Conservation (phyloP, 306 rosid genomes). For the Quercus variabilis region DNA sequence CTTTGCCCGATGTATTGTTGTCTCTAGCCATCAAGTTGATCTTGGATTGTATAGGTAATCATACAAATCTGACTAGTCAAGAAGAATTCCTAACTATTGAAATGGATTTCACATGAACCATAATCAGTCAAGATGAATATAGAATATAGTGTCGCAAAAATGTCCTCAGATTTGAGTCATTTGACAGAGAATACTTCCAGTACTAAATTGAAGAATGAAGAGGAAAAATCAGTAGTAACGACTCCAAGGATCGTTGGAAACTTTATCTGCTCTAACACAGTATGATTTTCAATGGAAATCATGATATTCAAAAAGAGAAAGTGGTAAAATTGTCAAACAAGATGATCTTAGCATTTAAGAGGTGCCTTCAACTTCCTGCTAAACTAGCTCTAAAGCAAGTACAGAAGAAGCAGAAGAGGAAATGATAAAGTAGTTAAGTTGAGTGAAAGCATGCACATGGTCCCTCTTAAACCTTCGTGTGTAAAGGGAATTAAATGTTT, state of each 20-base stretch:
- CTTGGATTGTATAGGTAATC: slow-evolving; percentile 40
- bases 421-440: slow-evolving; percentile 31
- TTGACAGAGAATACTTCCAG: slow-evolving; percentile 23
- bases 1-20: too few relatives aligned
- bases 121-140: slow-evolving; percentile 65
- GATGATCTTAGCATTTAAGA: slow-evolving; percentile 31
- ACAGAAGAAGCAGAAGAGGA: slow-evolving; percentile 32
- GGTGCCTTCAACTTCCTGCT: slow-evolving; percentile 41
- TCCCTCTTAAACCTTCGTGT: slow-evolving; percentile 60
- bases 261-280: too few relatives aligned
- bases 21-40: slow-evolving; percentile 27
- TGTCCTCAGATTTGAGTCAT: slow-evolving; percentile 27
- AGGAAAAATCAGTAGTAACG: neutral
- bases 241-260: too few relatives aligned
- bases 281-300: slow-evolving; percentile 25
- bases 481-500: slow-evolving; percentile 50
- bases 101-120: slow-evolving; percentile 56
- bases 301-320: slow-evolving; percentile 24
- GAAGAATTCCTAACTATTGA: slow-evolving; percentile 32
- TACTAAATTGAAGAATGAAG: slow-evolving; percentile 20
- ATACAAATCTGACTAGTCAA: slow-evolving; percentile 19
- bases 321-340: slow-evolving; percentile 19
- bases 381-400: slow-evolving; percentile 19
- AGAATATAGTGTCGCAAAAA: slow-evolving; percentile 72
- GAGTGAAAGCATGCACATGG: slow-evolving; percentile 26